phyloP scores from a whole-genome alignment of 345 rosid species.

The Hibiscus mutabilis region DNA sequence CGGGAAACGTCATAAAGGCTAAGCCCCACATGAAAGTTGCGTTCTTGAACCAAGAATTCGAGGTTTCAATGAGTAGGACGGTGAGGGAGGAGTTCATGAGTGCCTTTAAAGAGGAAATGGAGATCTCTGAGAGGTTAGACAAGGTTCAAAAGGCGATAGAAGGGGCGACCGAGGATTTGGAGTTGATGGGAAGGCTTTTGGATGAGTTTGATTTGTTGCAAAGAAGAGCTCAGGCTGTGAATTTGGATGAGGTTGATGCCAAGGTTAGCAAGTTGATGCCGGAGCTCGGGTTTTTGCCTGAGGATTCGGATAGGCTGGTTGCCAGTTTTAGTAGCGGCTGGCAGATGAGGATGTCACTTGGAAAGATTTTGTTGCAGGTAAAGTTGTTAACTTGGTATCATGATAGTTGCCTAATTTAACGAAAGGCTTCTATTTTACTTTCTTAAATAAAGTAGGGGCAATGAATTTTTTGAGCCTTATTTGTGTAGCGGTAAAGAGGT shows the following conservation, averaged over 20 bases:
- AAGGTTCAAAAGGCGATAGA: constrained; percentile 86
- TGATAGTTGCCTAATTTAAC: not conserved
- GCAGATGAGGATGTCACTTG: constrained; percentile 99
- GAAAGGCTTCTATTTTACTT: not conserved
- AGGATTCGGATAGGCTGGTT: constrained; percentile 89
- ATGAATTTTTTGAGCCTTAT: not conserved
- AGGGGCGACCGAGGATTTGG: constrained; percentile 71
- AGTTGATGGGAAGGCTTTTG: constrained; percentile 87
- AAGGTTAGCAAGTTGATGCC: constrained; percentile 93
- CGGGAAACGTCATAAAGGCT: constrained; percentile 78
- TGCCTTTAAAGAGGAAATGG: constrained; percentile 91
- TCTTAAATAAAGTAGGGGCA: not conserved
- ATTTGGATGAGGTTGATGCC: constrained; percentile 65
- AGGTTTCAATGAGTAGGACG: constrained; percentile 79
- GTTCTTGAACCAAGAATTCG: constrained; percentile 84
- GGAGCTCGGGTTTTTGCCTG: constrained; percentile 65
- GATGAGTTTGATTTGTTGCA: constrained; percentile 94
- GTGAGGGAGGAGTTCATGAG: constrained; percentile 89
- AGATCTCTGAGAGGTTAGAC: constrained; percentile 50
- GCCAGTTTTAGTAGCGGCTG: constrained; percentile 94
- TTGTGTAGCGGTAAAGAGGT: not conserved
- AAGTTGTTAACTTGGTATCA: not conserved
- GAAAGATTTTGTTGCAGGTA: constrained; percentile 96
- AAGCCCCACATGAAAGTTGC: constrained; percentile 66
- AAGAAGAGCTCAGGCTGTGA: constrained; percentile 68